Evolutionary conservation across 1,284 basidiomycete genomes (phyloP), one percentile per base, ranked within the genome.

Genomic region (Fomitiporia mediterranea): DNA sequence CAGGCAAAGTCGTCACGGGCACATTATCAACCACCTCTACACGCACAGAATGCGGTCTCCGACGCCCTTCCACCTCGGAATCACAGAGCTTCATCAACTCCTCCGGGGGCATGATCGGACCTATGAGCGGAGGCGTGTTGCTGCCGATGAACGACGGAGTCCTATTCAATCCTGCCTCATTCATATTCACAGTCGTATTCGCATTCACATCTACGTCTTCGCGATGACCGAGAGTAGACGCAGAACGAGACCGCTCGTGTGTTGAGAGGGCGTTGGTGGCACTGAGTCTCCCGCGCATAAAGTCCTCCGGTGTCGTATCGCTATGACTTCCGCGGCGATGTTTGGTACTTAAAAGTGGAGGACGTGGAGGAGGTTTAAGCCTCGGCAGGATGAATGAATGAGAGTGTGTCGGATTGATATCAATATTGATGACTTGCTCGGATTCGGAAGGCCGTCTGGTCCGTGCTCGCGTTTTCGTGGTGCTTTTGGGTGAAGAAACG

Each of bases 311-410:
- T 4, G 39, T 51, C 11, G 55, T 56, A 23, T 56, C 55, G 48
- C 55, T 56, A 40, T 44, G 55, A 27, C 55, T 56, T 8, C 55
- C 55, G 39, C 55, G 48, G 7, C 55, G 34, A 32, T 56, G 55
- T 27, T 43, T 53, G 2, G 51, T 53, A 17, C 50, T 13, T 3
- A n/a, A 37, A 13, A 43, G 47, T 23, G 35, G 30, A 28, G 44
- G 44, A 30, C 44, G 44, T 1, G 44, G 27, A 15, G 44, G 44
- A 15, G 54, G 13, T 17, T 38, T 49, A 19, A 49, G 30, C n/a
- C 15, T 37, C 13, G 40, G 30, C 15, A 15, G 37, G 4, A 30
- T n/a, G 49, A 34, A 50, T 2, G 37, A 30, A 21, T 8, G 27
- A 13, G 37, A 19, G 15, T 13, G 37, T 13, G 37, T 39, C 15